Conservation (phyloP, 2,329 filamentous ascomycete species). For the Diaporthe ampelina region DNA sequence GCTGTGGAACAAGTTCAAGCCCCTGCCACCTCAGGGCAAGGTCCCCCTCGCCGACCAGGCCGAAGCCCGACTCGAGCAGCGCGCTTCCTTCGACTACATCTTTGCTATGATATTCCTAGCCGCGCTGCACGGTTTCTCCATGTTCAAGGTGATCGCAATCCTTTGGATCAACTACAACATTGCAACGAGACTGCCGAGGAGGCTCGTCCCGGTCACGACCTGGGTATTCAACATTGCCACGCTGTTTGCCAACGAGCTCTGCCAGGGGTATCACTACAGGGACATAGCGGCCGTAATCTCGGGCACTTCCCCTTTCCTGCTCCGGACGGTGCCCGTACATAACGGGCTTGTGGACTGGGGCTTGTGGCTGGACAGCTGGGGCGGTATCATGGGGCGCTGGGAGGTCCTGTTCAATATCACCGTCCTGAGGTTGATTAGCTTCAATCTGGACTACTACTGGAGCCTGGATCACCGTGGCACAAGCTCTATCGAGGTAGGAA, state of each 20-base stretch:
- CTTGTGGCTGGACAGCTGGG: conserved; percentile 80
- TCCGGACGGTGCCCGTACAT: conserved; percentile 50
- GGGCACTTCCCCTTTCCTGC: conserved; percentile 37
- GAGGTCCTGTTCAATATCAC: conserved; percentile 99
- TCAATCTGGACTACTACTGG: conserved; percentile 98
- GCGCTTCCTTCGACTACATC: conserved; percentile 83
- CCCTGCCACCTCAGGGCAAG: conserved; percentile 49
- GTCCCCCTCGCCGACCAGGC: conserved; percentile 57
- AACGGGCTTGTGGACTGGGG: conserved; percentile 70
- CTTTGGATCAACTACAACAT: conserved; percentile 86
- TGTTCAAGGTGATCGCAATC: conserved; percentile 84
- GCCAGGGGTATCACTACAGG: conserved; percentile 80
- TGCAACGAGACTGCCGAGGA: conserved; percentile 77
- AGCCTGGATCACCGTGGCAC: conserved; percentile 75
- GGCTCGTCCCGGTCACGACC: conserved; percentile 80
- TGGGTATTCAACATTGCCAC: conserved; percentile 92
- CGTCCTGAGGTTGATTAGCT: conserved; percentile 91
- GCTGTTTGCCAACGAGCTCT: conserved; percentile 91
- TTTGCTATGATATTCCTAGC: conserved; percentile 86
- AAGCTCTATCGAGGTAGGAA: conserved; percentile 84
- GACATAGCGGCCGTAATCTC: conserved; percentile 70
- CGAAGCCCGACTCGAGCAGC: conserved; percentile 73
- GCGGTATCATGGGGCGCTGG: conserved; percentile 91
- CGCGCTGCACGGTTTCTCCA: conserved; percentile 87
- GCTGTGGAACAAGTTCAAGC: conserved; percentile 72